Evolutionary conservation across 768 basidiomycete genomes (phyloP).

Genomic region (Hericium rajendrae): DNA sequence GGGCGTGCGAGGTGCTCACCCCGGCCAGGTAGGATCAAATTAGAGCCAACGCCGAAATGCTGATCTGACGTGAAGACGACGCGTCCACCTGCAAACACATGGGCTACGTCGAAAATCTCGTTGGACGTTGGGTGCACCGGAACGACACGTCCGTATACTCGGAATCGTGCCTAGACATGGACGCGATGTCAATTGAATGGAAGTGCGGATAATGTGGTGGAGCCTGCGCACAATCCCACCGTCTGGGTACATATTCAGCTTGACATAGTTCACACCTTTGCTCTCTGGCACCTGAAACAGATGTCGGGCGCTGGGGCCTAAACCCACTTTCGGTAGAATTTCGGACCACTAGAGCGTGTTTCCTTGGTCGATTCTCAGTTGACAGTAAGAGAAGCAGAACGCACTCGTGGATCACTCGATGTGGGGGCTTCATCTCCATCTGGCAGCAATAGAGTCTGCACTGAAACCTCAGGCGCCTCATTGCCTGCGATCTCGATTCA

Average conservation of each 20-base stretch:
- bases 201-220: slow-evolving; percentile 4
- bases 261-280: slow-evolving; percentile 61
- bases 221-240: slow-evolving; percentile 76
- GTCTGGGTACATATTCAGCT: slow-evolving; percentile 92
- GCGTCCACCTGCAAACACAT: slow-evolving; percentile 82
- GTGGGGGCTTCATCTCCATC: slow-evolving; percentile 31
- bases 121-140: slow-evolving; percentile 48
- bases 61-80: slow-evolving; percentile 86
- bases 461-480: slow-evolving; percentile 75
- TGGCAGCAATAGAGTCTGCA: slow-evolving; percentile 46
- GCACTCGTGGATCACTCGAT: slow-evolving; percentile 44
- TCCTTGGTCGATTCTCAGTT: background rate
- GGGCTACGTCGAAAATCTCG: slow-evolving; percentile 71
- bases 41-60: slow-evolving; percentile 88
- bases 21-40: slow-evolving; percentile 85
- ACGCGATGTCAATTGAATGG: slow-evolving; percentile 1
- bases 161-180: slow-evolving; percentile 68
- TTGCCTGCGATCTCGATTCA: slow-evolving; percentile 45
- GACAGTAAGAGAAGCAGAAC: slow-evolving; percentile 12
- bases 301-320: slow-evolving; percentile 84
- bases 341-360: slow-evolving; percentile 57
- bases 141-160: slow-evolving; percentile 76
- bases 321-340: slow-evolving; percentile 61
- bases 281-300: slow-evolving; percentile 66
- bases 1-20: slow-evolving; percentile 28